These are phyloP conservation scores for Hypoxylon sp. DNA, from an alignment of 2,329 filamentous ascomycete genomes.

Conservation along the genomic window DNA sequence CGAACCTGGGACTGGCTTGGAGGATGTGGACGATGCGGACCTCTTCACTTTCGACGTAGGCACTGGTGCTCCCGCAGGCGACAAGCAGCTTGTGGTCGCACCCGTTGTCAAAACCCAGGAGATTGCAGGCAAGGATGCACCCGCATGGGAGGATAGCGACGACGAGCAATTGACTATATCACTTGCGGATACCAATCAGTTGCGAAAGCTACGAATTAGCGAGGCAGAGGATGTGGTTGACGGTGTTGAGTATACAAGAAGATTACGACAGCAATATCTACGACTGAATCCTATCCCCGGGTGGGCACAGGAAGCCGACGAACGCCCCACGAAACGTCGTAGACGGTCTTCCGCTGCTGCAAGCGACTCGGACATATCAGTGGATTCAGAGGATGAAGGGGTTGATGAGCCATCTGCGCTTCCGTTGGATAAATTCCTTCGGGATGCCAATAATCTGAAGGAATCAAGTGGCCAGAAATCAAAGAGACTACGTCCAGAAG, in stretches of 20 bases:
- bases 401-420: slow-evolving; percentile 71
- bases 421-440: slow-evolving; percentile 81
- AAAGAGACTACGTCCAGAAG: slow-evolving; percentile 82
- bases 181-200: slow-evolving; percentile 74
- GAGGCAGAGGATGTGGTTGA: slow-evolving; percentile 87
- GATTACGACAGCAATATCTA: slow-evolving; percentile 81
- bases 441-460: slow-evolving; percentile 74
- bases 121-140: slow-evolving; percentile 50
- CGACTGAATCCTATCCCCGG: slow-evolving; percentile 66
- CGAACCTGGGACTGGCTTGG: slow-evolving; percentile 60
- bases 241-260: slow-evolving; percentile 83
- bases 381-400: slow-evolving; percentile 35
- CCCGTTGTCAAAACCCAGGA: slow-evolving; percentile 38
- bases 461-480: slow-evolving; percentile 62
- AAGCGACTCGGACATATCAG: slow-evolving; percentile 45
- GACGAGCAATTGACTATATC: slow-evolving; percentile 89
- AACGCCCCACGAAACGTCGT: slow-evolving; percentile 59
- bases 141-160: slow-evolving; percentile 94
- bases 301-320: slow-evolving; percentile 64
- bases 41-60: slow-evolving; percentile 85
- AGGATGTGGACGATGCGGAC: slow-evolving; percentile 78
- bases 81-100: slow-evolving; percentile 41
- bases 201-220: slow-evolving; percentile 83
- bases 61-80: slow-evolving; percentile 52
- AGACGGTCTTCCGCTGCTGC: slow-evolving; percentile 60